Evolutionary conservation across 352 stramenopile genomes (phyloP), one percentile per base, ranked within the genome.

Genomic region (Phytophthora sp.): DNA sequence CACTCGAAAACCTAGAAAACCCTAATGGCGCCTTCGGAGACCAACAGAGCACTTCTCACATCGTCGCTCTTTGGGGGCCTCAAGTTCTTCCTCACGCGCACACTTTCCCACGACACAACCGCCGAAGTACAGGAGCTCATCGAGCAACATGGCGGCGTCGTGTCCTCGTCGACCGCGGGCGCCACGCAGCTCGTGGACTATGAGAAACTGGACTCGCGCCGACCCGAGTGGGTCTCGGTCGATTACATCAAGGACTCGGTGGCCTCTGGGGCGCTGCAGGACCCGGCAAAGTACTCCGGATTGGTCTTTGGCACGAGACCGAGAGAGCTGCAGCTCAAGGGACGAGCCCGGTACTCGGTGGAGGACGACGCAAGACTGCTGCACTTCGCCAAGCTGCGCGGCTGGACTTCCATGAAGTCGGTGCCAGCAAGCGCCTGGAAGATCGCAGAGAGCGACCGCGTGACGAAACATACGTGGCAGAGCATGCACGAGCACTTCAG

Each of bases 401-500:
- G 24, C 45, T 69, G 66, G 55, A 61, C 47, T 35, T 66, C 57
- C 15, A 76, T 66, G 60, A 29, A 51, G 13, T 38, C n/a, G 7
- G 20, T 79, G n/a, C 55, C 66, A 1, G 12, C 62, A 3, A 73
- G 42, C 30, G 41, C 55, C 12, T 74, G 67, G 67, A 63, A 51
- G 16, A 11, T 42, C 9, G 67, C 61, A 7, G 57, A 58, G 39
- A 60, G 26, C 11, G 20, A 47, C 9, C 35, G 79, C 59, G 51
- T 88, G 21, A 80, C 70, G 12, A 44, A 44, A 1, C 81, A 80
- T 20, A 63, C 73, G 9, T 60, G 57, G 0, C 47, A 67, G 13
- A 88, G 81, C 35, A 87, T 90, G 81, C 69, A 81, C 50, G 70
- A 86, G 46, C 79, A 71, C 35, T 86, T 77, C 50, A 68, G 66